These are phyloP conservation scores for Coniosporium apollinis DNA, from an alignment of 495 filamentous ascomycete genomes.

Conservation along the genomic window DNA sequence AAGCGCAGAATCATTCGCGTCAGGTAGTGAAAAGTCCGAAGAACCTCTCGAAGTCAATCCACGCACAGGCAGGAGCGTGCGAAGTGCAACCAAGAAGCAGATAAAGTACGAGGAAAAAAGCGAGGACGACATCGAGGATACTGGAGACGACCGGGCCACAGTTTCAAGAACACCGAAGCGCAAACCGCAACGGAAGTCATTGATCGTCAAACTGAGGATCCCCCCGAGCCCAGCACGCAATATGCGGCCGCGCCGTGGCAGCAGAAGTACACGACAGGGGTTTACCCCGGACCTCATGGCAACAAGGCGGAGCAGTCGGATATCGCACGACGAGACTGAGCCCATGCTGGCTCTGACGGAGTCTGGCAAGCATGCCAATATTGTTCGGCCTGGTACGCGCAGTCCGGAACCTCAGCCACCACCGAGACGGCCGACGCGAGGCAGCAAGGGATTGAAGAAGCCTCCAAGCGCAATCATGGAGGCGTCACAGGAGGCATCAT, in stretches of 20 bases:
- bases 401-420: conserved; percentile 44
- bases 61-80: conserved; percentile 52
- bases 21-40: conserved; percentile 39
- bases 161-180: background rate
- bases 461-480: conserved; percentile 38
- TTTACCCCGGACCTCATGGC: conserved; percentile 3
- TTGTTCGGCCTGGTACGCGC: conserved; percentile 40
- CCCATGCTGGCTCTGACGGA: conserved; percentile 51
- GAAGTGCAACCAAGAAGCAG: conserved; percentile 40
- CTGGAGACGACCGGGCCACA: background rate
- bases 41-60: conserved; percentile 48
- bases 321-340: conserved; percentile 39
- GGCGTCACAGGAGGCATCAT: conserved; percentile 22
- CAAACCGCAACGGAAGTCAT: conserved; percentile 9
- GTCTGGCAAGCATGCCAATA: conserved; percentile 56
- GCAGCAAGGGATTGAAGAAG: conserved; percentile 46
- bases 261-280: conserved; percentile 4
- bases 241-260: conserved; percentile 10
- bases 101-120: conserved; percentile 24
- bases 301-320: conserved; percentile 41
- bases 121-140: conserved; percentile 28
- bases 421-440: conserved; percentile 33
- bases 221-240: conserved; percentile 3
- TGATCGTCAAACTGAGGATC: conserved; percentile 21
- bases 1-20: conserved; percentile 40